phyloP scores from a whole-genome alignment of 1,284 basidiomycete species.

The Pterulicium gracile region DNA sequence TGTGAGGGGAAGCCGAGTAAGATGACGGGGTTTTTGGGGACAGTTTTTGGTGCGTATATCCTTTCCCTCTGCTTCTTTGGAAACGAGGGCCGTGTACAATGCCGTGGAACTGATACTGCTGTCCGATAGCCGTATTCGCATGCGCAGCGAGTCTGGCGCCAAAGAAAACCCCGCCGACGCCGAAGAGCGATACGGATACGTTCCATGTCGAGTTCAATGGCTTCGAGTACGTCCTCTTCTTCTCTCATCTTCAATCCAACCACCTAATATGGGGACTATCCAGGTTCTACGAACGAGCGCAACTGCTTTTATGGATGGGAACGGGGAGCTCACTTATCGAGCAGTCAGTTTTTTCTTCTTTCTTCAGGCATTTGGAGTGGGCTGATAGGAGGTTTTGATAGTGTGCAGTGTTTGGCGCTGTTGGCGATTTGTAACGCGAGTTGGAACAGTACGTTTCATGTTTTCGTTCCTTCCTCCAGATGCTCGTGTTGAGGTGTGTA shows the following conservation, averaged over 20 bases:
- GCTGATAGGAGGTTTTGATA: constrained; percentile 2
- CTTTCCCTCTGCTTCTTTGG: neutral
- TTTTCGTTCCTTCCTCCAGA: neutral
- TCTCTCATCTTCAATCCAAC: neutral
- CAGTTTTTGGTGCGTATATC: constrained; percentile 7
- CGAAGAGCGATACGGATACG: constrained; percentile 1
- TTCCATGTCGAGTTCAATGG: constrained; percentile 9
- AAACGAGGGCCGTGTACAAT: neutral
- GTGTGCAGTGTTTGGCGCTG: constrained; percentile 13
- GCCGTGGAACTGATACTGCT: neutral
- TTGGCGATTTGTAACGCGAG: constrained; percentile 14
- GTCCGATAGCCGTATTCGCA: constrained; percentile 12
- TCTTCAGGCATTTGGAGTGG: neutral
- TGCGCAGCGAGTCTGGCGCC: constrained; percentile 11
- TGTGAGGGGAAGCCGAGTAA: constrained; percentile 8
- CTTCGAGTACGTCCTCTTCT: constrained; percentile 10
- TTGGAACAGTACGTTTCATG: constrained; percentile 12
- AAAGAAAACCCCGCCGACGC: constrained; percentile 6
- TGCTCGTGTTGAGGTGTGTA: constrained; percentile 1
- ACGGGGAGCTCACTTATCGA: constrained; percentile 12
- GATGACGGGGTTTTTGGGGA: constrained; percentile 10
- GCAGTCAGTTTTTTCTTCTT: constrained; percentile 10
- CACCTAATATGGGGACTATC: neutral
- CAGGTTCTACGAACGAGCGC: constrained; percentile 12
- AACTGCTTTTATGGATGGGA: constrained; percentile 12